A percentile compares a stretch with the other conserved stretches of the same genome.
phyloP scores from a whole-genome alignment of 148 eudicot genomes.

The Fagopyrum esculentum region DNA sequence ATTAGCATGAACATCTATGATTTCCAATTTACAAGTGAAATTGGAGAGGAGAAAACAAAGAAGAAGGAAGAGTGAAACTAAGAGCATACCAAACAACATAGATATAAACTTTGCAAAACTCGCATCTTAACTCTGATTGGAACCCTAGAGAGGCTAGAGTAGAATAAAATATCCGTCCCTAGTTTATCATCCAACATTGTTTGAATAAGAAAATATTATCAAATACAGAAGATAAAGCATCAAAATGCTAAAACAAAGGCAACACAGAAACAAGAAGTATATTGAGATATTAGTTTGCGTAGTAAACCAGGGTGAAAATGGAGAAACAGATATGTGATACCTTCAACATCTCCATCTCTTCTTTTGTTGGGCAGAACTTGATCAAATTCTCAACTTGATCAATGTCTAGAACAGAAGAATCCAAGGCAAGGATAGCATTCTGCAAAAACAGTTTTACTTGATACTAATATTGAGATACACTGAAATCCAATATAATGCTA shows the following conservation, averaged over 20 bases:
- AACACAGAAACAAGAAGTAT: background rate
- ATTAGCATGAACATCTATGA: background rate
- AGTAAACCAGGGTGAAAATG: background rate
- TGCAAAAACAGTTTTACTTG: slow-evolving; percentile 19
- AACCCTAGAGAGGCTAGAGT: background rate
- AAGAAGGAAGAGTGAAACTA: background rate
- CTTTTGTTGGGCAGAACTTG: slow-evolving; percentile 93
- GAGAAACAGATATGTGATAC: slow-evolving; percentile 23
- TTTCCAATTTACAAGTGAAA: background rate
- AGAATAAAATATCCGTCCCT: background rate
- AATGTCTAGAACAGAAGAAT: slow-evolving; percentile 72
- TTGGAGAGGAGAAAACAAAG: background rate
- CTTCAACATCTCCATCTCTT: slow-evolving; percentile 90
- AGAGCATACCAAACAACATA: background rate
- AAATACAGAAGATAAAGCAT: background rate
- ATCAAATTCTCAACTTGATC: slow-evolving; percentile 96
- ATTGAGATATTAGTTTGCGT: background rate
- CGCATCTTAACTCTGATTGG: background rate
- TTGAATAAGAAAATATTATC: background rate
- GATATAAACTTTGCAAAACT: background rate
- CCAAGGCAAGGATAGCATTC: slow-evolving; percentile 87
- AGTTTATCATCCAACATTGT: background rate
- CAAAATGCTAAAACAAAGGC: background rate
- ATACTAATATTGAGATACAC: background rate
- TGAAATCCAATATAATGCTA: background rate